Evolutionary conservation across 192 early-diverging fungal genomes (phyloP).

Genomic region (Coemansia sp.): DNA sequence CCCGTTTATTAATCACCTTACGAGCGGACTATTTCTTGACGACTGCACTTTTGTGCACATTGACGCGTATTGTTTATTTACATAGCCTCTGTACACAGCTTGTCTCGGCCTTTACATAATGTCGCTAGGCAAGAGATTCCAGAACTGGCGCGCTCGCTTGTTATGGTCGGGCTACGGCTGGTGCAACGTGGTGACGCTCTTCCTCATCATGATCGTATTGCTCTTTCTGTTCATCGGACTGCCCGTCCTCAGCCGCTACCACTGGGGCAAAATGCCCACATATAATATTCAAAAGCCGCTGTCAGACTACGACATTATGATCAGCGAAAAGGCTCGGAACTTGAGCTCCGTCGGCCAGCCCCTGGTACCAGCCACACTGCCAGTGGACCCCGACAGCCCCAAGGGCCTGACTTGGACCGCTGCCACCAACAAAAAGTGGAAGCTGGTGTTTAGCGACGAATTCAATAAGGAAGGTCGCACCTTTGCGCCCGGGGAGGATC

Average conservation of each 20-base stretch:
- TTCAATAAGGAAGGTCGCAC: conserved; percentile 57
- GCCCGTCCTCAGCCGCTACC: conserved; percentile 49
- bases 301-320: conserved; percentile 41
- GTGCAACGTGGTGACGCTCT: conserved; percentile 53
- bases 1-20: neutral
- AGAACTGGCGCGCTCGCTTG: conserved; percentile 38
- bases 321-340: conserved; percentile 25
- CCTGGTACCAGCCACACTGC: conserved; percentile 31
- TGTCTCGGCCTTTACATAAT: neutral
- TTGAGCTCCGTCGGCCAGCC: conserved; percentile 39
- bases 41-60: neutral
- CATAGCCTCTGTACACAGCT: neutral
- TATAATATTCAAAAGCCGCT: conserved; percentile 6
- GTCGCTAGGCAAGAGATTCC: conserved; percentile 34
- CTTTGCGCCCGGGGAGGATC: conserved; percentile 56
- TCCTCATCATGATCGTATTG: conserved; percentile 41
- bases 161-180: conserved; percentile 54
- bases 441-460: conserved; percentile 62
- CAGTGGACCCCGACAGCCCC: conserved; percentile 53
- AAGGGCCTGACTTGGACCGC: conserved; percentile 38
- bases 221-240: conserved; percentile 53
- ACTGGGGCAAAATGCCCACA: conserved; percentile 42
- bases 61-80: neutral
- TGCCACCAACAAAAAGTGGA: conserved; percentile 46
- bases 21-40: neutral